Evolutionary conservation across 2,329 filamentous ascomycete genomes (phyloP).

Genomic region (Neopestalotiopsis sp.): DNA sequence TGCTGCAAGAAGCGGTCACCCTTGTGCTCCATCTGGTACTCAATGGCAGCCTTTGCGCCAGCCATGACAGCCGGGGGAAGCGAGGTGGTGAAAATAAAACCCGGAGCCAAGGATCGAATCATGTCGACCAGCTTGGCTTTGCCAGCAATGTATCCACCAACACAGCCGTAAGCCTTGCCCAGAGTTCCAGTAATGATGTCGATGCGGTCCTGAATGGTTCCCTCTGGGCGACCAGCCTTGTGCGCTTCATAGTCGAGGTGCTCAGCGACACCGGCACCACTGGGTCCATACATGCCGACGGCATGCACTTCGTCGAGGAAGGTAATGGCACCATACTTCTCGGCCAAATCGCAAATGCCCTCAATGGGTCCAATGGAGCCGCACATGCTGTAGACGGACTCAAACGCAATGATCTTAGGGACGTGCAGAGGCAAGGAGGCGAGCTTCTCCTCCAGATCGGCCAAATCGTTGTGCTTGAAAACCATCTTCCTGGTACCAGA

Average conservation of each 20-base stretch:
- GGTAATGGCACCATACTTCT: slow-evolving; percentile 97
- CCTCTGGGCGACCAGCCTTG: slow-evolving; percentile 72
- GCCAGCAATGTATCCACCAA: slow-evolving; percentile 96
- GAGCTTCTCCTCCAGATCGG: slow-evolving; percentile 89
- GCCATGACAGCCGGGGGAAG: slow-evolving; percentile 97
- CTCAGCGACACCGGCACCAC: slow-evolving; percentile 94
- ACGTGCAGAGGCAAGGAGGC: slow-evolving; percentile 83
- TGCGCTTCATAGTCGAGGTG: slow-evolving; percentile 95
- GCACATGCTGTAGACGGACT: slow-evolving; percentile 99
- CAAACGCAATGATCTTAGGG: slow-evolving; percentile 98
- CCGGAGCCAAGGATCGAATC: slow-evolving; percentile 91
- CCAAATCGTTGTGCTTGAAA: slow-evolving; percentile 98
- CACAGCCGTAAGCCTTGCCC: slow-evolving; percentile 96
- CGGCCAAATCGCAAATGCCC: slow-evolving; percentile 92
- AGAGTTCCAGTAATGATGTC: slow-evolving; percentile 98
- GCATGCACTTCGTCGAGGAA: slow-evolving; percentile 99
- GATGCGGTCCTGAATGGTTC: slow-evolving; percentile 92
- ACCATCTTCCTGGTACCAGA: slow-evolving; percentile 97
- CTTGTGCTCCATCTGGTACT: slow-evolving; percentile 86
- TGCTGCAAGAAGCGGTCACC: slow-evolving; percentile 93
- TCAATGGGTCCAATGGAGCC: slow-evolving; percentile 96
- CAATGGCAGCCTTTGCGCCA: slow-evolving; percentile 87
- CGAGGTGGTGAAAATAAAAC: slow-evolving; percentile 98
- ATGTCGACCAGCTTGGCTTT: slow-evolving; percentile 87
- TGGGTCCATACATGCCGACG: slow-evolving; percentile 98